Evolutionary conservation across 1,284 basidiomycete genomes (phyloP), one percentile per base, ranked within the genome.

Genomic region (Cutaneotrichosporon sp.): DNA sequence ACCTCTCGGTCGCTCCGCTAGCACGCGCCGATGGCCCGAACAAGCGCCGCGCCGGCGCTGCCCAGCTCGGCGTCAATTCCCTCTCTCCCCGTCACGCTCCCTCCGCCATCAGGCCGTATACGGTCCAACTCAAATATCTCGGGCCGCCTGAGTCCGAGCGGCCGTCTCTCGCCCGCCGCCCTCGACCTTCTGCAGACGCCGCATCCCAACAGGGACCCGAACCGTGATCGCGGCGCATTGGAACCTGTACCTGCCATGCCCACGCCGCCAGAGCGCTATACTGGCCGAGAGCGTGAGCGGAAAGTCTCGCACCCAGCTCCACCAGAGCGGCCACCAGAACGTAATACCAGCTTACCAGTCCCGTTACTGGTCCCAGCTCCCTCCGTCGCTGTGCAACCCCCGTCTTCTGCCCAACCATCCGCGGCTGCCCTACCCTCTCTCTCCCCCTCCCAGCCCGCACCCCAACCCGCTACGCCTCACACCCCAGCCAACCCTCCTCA

Each of bases 11-110:
- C 34, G 34, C 8, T 13, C 34, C 34, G 34, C 34, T 13, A 36
- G 8, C 7, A 56, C 69, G 22, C 73, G 71, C 55, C 11, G 31
- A 56, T 49, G 60, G 46, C 55, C 11, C 61, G 53, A 21, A 56
- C 47, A 32, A 57, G 55, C 18, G 16, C 50, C 31, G 36, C 50
- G 34, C 26, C 53, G 14, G 30, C 58, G 18, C 32, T 42, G 22
- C 31, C 59, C 14, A 36, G 38, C 36, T 56, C 63, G 40, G 51
- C 58, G 18, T 47, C 58, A 6, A 55, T 60, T 16, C 47, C 63
- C 26, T 36, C 63, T 8, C 34, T 53, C 26, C 18, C 62, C 13
- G 36, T 32, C 47, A 52, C 63, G 14, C 51, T 65, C 42, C 40
- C 56, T 13, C 61, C 64, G 22, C 31, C 50, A 4, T 65, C 64